Base-by-base conservation (phyloP, 148 eudicot genomes). In the Camellia japonica region DNA sequence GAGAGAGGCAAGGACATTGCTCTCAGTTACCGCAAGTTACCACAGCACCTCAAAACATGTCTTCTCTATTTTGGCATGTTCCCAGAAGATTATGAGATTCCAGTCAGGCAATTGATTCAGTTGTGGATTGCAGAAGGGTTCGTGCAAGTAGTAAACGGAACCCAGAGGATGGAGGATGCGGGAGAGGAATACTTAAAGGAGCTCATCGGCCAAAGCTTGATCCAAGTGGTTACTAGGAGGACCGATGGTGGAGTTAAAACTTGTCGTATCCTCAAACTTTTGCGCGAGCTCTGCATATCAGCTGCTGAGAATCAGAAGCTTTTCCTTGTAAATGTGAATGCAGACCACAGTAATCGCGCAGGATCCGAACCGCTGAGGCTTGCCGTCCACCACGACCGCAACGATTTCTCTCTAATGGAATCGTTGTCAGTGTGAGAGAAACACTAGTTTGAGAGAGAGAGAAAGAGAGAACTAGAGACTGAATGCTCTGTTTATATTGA, bases 71-170 rank as follows among this genome's bases (percentile, higher is more conserved):
- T 76, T 6, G 79, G 79, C 18, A 23, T 44, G 4, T 76, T 76
- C 43, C 79, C 79, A 11, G 38, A 76, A 10, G 51, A 44, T 7
- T 42, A 3, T 30, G 56, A 60, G 54, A 76, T 63, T 56, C 49
- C 65, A 4, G 68, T 56, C 18, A 16, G 66, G 54, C 41, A 76
- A 19, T 60, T 76, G 49, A 60, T 76, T 6, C 68, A 62, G 6
- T 47, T 76, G 58, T 76, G 79, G 79, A 59, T 76, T 2, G 79
- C 79, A n/a, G 79, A 76, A 18, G 79, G 79, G 7, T 61, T 76
- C 20, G 19, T 62, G 23, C 23, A 23, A 41, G 9, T 3, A 9
- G 51, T 7, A 13, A 44, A 41, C 1, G 77, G 46, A 3, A 43
- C 1, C 12, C 38, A 43, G 18, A 76, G 18, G 49, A 30, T 46